These are phyloP conservation scores for Ottelia alismoides DNA, from an alignment of 106 monocot species.

Conservation along the genomic window DNA sequence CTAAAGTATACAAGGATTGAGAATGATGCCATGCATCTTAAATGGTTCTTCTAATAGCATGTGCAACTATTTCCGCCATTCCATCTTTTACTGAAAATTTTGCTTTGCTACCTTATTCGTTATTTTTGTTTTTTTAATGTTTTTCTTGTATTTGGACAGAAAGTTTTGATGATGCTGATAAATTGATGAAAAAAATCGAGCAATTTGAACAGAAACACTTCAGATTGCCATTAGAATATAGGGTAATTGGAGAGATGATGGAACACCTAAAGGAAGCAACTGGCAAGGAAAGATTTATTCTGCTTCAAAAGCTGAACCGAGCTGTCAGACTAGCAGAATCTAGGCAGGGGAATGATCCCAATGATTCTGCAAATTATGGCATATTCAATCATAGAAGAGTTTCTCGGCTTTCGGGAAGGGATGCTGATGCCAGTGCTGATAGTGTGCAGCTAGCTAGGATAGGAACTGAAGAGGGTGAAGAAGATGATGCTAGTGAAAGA, in stretches of 20 bases:
- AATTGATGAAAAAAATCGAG: conserved; percentile 82
- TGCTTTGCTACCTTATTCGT: background rate
- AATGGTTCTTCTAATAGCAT: too few relatives aligned
- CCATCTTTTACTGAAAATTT: background rate
- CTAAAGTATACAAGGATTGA: too few relatives aligned
- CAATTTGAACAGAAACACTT: conserved; percentile 74
- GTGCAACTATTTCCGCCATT: too few relatives aligned
- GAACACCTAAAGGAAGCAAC: conserved; percentile 75
- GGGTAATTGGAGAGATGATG: conserved; percentile 97
- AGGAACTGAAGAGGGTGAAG: conserved; percentile 17
- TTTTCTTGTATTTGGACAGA: conserved; percentile 33
- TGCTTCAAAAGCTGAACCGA: conserved; percentile 88
- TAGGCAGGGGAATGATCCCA: conserved; percentile 89
- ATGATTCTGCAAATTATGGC: conserved; percentile 91
- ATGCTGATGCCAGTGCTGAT: conserved; percentile 47
- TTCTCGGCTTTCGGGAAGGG: conserved; percentile 48
- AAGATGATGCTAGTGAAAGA: conserved; percentile 52
- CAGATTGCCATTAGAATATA: conserved; percentile 86
- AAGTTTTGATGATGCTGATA: conserved; percentile 82
- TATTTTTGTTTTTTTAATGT: too few relatives aligned
- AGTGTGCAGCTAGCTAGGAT: too few relatives aligned
- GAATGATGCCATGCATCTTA: too few relatives aligned
- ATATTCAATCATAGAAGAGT: conserved; percentile 58
- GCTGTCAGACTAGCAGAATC: conserved; percentile 75
- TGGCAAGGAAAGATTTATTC: conserved; percentile 87